A percentile compares a stretch with the other conserved stretches of the same genome.
These are phyloP conservation scores for Ogataea salicorniae DNA, from an alignment of 805 yeast species.

Conservation along the genomic window DNA sequence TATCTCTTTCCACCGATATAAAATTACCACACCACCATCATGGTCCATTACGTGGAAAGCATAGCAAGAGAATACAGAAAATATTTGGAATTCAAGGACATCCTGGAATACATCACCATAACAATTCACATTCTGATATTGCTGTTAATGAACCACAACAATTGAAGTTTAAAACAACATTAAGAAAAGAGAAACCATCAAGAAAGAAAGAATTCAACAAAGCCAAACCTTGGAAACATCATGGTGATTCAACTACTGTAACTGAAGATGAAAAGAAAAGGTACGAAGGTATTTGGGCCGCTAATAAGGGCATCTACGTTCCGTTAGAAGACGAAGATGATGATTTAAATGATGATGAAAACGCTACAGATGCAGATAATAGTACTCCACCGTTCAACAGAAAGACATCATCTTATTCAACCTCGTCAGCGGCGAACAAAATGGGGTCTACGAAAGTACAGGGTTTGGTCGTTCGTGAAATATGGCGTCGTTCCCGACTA, in stretches of 20 bases:
- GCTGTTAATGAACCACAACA: slow-evolving; percentile 13
- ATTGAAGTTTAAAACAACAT: slow-evolving; percentile 45
- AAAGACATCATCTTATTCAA: background rate
- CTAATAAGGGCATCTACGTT: slow-evolving; percentile 69
- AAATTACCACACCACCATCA: slow-evolving; percentile 20
- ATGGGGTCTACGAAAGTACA: slow-evolving; percentile 31
- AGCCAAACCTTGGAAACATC: slow-evolving; percentile 93
- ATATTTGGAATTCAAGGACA: slow-evolving; percentile 17
- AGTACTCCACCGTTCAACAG: background rate
- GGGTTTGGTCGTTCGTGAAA: slow-evolving; percentile 63
- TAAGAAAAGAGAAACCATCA: slow-evolving; percentile 35
- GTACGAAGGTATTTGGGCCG: slow-evolving; percentile 92
- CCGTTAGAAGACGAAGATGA: slow-evolving; percentile 5
- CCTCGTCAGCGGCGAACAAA: slow-evolving; percentile 3
- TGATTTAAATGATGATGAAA: background rate
- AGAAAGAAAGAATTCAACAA: slow-evolving; percentile 58
- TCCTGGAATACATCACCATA: slow-evolving; percentile 8
- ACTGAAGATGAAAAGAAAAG: slow-evolving; percentile 70
- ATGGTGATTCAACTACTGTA: slow-evolving; percentile 47
- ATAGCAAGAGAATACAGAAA: slow-evolving; percentile 18
- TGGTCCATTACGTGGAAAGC: slow-evolving; percentile 20
- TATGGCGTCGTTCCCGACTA: slow-evolving; percentile 78
- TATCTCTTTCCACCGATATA: slow-evolving; percentile 10
- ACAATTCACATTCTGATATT: background rate
- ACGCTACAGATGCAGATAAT: background rate